These are phyloP conservation scores for Trichoderma atrobrunneum DNA, from an alignment of 2,329 filamentous ascomycete genomes.

Conservation along the genomic window DNA sequence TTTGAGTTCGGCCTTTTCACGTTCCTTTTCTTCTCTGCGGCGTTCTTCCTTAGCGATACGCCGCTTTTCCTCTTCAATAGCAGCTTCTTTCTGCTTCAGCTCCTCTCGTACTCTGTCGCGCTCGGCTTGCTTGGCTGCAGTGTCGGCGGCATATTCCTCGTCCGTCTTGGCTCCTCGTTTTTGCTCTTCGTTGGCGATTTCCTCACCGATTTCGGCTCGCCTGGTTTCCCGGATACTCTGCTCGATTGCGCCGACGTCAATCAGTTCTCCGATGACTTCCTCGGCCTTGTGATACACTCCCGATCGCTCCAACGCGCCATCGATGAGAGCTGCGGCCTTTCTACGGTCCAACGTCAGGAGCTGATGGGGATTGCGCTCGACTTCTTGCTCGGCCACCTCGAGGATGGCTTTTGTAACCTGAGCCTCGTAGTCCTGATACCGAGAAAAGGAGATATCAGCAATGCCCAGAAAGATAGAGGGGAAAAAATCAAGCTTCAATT, in stretches of 20 bases:
- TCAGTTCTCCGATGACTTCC: slow-evolving; percentile 63
- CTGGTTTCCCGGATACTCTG: slow-evolving; percentile 67
- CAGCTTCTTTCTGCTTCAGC: slow-evolving; percentile 55
- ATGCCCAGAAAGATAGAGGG: too few species aligned
- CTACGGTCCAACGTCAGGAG: slow-evolving; percentile 70
- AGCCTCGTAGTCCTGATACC: slow-evolving; percentile 62
- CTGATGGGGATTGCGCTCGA: slow-evolving; percentile 69
- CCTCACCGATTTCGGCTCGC: slow-evolving; percentile 64
- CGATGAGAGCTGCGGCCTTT: slow-evolving; percentile 72
- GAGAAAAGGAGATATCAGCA: not conserved
- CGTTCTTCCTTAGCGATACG: slow-evolving; percentile 57
- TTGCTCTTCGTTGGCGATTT: slow-evolving; percentile 64
- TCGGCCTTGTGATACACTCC: slow-evolving; percentile 73
- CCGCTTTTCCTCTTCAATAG: slow-evolving; percentile 60
- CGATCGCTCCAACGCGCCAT: slow-evolving; percentile 73
- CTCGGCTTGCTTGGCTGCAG: slow-evolving; percentile 56
- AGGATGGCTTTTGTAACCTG: slow-evolving; percentile 65
- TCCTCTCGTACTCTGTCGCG: slow-evolving; percentile 62
- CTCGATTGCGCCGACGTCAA: slow-evolving; percentile 67
- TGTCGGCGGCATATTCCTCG: slow-evolving; percentile 68
- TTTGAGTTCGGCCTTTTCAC: slow-evolving; percentile 49
- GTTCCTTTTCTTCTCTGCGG: slow-evolving; percentile 47
- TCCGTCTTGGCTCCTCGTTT: slow-evolving; percentile 68
- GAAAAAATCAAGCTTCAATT: not conserved
- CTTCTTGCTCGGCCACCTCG: slow-evolving; percentile 67